Conservation (phyloP, 768 basidiomycete species). For the Collybia mongolica region DNA sequence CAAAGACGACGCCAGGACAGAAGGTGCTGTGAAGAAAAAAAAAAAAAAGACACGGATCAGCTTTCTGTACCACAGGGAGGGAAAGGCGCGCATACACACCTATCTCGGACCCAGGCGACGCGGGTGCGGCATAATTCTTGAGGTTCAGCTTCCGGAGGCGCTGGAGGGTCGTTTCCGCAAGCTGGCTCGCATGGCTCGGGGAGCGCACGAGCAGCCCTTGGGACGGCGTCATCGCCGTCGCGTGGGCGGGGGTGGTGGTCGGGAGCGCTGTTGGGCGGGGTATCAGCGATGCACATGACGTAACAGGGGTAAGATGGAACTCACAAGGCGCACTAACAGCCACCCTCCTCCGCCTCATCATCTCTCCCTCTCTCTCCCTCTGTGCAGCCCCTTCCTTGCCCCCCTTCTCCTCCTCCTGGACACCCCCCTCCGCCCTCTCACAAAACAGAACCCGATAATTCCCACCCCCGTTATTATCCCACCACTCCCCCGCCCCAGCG, state of each 20-base stretch:
- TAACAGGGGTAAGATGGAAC: constrained; percentile 13
- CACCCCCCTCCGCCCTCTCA: constrained; percentile 14
- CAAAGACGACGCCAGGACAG: too few relatives aligned
- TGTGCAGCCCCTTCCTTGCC: too few relatives aligned
- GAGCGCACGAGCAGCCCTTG: background rate
- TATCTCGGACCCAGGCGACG: background rate
- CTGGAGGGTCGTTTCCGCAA: constrained; percentile 30
- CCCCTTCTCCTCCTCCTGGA: too few relatives aligned
- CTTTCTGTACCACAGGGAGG: background rate
- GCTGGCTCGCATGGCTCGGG: constrained; percentile 15
- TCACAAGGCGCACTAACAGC: constrained; percentile 32
- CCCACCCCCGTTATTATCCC: constrained; percentile 84
- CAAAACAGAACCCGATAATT: constrained; percentile 80
- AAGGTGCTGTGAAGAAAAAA: too few relatives aligned
- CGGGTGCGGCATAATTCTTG: constrained; percentile 52
- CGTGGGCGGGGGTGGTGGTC: background rate
- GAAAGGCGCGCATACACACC: background rate
- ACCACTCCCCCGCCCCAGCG: constrained; percentile 62
- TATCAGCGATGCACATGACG: background rate
- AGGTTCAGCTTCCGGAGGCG: constrained; percentile 39
- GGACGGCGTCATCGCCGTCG: constrained; percentile 4
- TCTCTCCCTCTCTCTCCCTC: background rate
- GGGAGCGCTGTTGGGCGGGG: constrained; percentile 2
- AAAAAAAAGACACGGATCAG: too few relatives aligned
- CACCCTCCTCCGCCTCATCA: constrained; percentile 10